Evolutionary conservation across 1,284 basidiomycete species (phyloP), one percentile per base, ranked within the genome.

Genomic region (Somion occarium): DNA sequence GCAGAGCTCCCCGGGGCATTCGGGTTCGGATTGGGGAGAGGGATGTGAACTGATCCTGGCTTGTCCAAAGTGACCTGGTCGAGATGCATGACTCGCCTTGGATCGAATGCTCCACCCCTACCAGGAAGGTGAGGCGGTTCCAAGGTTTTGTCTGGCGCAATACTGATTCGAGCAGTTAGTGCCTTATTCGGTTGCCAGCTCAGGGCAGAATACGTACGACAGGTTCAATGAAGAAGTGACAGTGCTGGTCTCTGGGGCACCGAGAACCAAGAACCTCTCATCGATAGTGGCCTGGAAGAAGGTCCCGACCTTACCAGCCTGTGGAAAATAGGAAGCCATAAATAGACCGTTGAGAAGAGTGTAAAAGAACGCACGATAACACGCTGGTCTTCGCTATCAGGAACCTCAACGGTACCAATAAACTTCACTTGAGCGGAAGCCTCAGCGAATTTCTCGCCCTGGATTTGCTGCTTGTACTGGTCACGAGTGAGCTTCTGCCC

Each of bases 161-260:
- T 55, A 13, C 63, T 64, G 50, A n/a, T n/a, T n/a, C n/a, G n/a
- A n/a, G n/a, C n/a, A n/a, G n/a, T n/a, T n/a, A 22, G 4, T n/a
- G n/a, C n/a, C 15, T 7, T 7, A 25, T 19, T 7, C 9, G 7
- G 44, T 30, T 23, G 13, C 11, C 9, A 24, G 13, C n/a, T n/a
- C 48, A 48, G 22, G 18, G 38, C 12, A 24, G 20, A 15, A 34
- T 38, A 58, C 63, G 44, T 54, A 66, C 65, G 56, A 56, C 25
- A 65, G 55, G 53, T 66, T 65, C 43, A 64, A 44, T 3, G 65
- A 66, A 3, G 64, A 60, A 34, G 38, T 61, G 49, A 65, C 54
- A 13, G 57, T 60, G 50, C 54, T 60, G 15, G 56, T 55, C 51
- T 59, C 50, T 30, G 53, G 56, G 13, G 46, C 42, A 12, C 58